Evolutionary conservation across 2,329 filamentous ascomycete genomes (phyloP).

Genomic region (Penicillium frequentans): DNA sequence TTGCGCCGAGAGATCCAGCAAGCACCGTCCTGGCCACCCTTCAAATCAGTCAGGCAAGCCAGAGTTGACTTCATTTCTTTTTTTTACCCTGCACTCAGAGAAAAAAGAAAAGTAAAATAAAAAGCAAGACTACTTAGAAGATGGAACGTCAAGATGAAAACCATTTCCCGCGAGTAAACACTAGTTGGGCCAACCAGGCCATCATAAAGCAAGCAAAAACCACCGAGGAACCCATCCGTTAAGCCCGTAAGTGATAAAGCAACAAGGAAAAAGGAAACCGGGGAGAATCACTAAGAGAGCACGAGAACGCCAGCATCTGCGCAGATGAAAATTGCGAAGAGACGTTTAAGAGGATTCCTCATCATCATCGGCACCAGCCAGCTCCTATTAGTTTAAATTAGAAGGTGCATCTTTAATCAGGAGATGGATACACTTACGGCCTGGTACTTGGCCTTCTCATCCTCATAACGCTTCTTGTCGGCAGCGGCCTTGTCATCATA

Average conservation of each 20-base stretch:
- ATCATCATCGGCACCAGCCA: conserved; percentile 59
- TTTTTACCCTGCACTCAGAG: neutral
- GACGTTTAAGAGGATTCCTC: conserved; percentile 47
- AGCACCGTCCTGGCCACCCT: conserved; percentile 8
- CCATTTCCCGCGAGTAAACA: conserved; percentile 9
- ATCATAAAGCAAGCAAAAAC: conserved; percentile 30
- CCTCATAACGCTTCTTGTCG: conserved; percentile 99
- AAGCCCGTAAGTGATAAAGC: conserved; percentile 25
- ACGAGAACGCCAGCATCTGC: conserved; percentile 39
- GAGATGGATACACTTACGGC: conserved; percentile 54
- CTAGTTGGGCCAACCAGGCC: conserved; percentile 17
- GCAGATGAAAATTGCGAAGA: conserved; percentile 19
- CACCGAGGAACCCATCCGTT: conserved; percentile 33
- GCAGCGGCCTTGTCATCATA: conserved; percentile 95
- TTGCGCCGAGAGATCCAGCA: conserved; percentile 16
- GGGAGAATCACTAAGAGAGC: conserved; percentile 32
- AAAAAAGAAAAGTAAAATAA: neutral
- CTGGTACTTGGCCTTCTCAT: conserved; percentile 93
- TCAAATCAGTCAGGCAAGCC: conserved; percentile 20
- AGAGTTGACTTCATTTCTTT: neutral
- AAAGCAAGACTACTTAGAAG: neutral
- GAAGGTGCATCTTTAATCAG: conserved; percentile 1
- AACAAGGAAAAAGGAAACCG: conserved; percentile 27
- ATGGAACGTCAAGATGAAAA: conserved; percentile 5
- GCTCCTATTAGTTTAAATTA: conserved; percentile 1